Evolutionary conservation across 192 early-diverging fungal genomes (phyloP).

Genomic region (Funneliformis mosseae): DNA sequence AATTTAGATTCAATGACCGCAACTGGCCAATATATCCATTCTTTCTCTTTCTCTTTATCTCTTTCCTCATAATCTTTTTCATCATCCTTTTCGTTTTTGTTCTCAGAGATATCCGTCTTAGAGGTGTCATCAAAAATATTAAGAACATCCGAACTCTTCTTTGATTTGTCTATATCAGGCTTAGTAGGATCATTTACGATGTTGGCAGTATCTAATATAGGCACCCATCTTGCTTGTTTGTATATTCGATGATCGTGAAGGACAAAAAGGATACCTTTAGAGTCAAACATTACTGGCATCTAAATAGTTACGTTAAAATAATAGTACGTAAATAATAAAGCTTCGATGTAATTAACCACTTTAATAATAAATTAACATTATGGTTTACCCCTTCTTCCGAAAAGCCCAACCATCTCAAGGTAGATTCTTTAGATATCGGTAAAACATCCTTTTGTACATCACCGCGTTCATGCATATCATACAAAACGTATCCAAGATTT

Average conservation of each 20-base stretch:
- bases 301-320: constrained; percentile 32
- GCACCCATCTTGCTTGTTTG: constrained; percentile 76
- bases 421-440: constrained; percentile 62
- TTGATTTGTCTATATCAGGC: neutral
- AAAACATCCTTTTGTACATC: constrained; percentile 61
- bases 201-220: constrained; percentile 69
- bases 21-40: constrained; percentile 80
- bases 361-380: neutral
- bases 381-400: constrained; percentile 67
- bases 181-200: neutral
- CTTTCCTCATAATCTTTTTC: neutral
- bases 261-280: constrained; percentile 71
- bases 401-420: constrained; percentile 83
- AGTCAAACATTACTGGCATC: constrained; percentile 81
- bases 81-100: neutral
- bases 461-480: constrained; percentile 57
- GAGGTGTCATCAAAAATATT: neutral
- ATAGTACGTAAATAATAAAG: constrained; percentile 19
- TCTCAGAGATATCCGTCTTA: neutral
- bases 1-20: constrained; percentile 71
- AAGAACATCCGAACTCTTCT: neutral
- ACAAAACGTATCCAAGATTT: constrained; percentile 65
- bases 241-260: constrained; percentile 70
- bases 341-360: neutral
- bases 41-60: constrained; percentile 29